phyloP scores from a whole-genome alignment of 257 asterid genomes.

The Ligustrum vulgare region DNA sequence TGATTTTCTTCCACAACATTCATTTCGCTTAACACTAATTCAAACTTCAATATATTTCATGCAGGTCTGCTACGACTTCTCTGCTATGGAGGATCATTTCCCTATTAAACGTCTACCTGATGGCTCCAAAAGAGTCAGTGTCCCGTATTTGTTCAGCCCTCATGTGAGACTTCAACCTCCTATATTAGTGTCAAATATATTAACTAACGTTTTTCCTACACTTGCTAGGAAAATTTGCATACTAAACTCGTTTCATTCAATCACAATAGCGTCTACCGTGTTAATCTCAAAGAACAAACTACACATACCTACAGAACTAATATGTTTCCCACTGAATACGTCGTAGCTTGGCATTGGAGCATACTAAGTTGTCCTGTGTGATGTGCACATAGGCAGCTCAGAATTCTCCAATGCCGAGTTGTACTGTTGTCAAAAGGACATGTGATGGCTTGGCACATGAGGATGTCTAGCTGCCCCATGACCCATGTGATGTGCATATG shows the following conservation, averaged over 20 bases:
- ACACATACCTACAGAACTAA: too few relatives aligned
- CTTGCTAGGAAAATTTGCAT: neutral
- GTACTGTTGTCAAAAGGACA: too few relatives aligned
- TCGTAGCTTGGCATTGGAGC: too few relatives aligned
- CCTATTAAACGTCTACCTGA: constrained; percentile 81
- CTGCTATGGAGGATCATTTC: constrained; percentile 35
- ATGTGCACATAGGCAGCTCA: too few relatives aligned
- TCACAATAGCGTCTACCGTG: neutral
- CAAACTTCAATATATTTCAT: neutral
- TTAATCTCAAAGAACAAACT: neutral
- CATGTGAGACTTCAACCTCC: constrained; percentile 45
- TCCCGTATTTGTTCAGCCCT: constrained; percentile 56
- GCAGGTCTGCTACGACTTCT: constrained; percentile 51
- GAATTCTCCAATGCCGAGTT: too few relatives aligned
- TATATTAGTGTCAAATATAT: neutral
- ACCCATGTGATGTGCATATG: too few relatives aligned
- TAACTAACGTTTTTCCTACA: neutral
- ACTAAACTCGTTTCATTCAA: neutral
- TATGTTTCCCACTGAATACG: too few relatives aligned
- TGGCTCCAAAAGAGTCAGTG: constrained; percentile 87
- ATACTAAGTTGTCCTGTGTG: too few relatives aligned
- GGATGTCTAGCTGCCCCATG: too few relatives aligned
- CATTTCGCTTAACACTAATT: constrained; percentile 1
- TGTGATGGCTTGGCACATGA: too few relatives aligned
- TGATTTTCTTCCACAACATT: neutral